Percentiles rank a stretch among this genome's conserved stretches.
These are phyloP conservation scores for Phoenix roebelenii DNA, from an alignment of 176 grass and related monocot genomes.

Conservation along the genomic window DNA sequence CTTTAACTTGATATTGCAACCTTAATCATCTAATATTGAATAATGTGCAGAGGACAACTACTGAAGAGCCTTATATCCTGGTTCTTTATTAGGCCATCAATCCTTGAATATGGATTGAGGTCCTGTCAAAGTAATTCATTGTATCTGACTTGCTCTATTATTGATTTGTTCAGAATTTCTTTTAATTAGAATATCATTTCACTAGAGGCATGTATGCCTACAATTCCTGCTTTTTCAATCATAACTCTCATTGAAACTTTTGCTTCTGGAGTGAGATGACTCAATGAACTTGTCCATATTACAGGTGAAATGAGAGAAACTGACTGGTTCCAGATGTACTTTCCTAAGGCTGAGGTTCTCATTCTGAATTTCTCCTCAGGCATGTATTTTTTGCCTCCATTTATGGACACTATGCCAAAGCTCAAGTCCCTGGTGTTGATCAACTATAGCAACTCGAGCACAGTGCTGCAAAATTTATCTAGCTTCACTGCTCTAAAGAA, in stretches of 20 bases:
- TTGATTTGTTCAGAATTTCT: too few relatives aligned
- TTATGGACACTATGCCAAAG: conserved; percentile 77
- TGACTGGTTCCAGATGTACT: conserved; percentile 90
- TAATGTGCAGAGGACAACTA: too few relatives aligned
- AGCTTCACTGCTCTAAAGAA: conserved; percentile 47
- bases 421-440: conserved; percentile 78
- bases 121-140: too few relatives aligned
- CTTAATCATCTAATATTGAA: not conserved
- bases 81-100: too few relatives aligned
- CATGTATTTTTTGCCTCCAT: conserved; percentile 64
- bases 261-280: not conserved
- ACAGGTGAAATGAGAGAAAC: conserved; percentile 94
- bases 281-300: conserved; percentile 8
- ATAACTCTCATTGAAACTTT: too few relatives aligned
- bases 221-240: too few relatives aligned
- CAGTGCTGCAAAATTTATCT: conserved; percentile 57
- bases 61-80: too few relatives aligned
- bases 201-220: too few relatives aligned
- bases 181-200: too few relatives aligned
- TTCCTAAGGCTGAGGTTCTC: conserved; percentile 92
- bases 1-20: not conserved
- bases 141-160: too few relatives aligned
- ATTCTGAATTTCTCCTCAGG: conserved; percentile 79
- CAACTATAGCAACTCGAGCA: conserved; percentile 50
- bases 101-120: too few relatives aligned